These are phyloP conservation scores for Daldinia caldariorum DNA, from an alignment of 495 filamentous ascomycete genomes.

Conservation along the genomic window DNA sequence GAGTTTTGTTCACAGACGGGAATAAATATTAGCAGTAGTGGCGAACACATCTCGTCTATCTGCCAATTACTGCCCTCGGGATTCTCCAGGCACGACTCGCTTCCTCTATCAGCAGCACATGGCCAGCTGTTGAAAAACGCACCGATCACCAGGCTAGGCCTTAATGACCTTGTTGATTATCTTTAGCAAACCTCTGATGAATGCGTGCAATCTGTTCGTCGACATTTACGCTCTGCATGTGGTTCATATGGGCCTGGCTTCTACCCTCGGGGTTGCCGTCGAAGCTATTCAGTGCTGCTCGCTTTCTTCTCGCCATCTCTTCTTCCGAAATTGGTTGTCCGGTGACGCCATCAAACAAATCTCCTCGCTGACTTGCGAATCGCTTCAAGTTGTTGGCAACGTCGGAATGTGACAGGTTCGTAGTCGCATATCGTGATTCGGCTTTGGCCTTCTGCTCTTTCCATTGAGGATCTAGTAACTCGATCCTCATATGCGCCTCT, in stretches of 20 bases:
- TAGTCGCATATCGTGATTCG: conserved; percentile 83
- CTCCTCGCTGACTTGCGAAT: conserved; percentile 88
- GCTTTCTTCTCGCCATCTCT: conserved; percentile 80
- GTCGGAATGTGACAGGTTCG: conserved; percentile 85
- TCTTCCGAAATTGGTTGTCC: conserved; percentile 75
- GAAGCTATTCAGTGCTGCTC: conserved; percentile 70
- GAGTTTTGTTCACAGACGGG: neutral
- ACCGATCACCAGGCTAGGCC: neutral
- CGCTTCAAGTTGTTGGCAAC: conserved; percentile 96
- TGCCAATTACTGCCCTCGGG: neutral
- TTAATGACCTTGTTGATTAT: conserved; percentile 51
- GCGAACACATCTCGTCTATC: neutral
- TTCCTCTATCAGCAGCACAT: conserved; percentile 12
- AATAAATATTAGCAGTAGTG: neutral
- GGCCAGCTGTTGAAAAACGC: conserved; percentile 2
- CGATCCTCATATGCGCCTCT: conserved; percentile 94
- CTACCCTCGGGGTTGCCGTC: conserved; percentile 70
- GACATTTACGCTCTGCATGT: conserved; percentile 71
- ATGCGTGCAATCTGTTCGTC: conserved; percentile 77
- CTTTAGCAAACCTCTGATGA: conserved; percentile 68
- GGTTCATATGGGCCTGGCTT: conserved; percentile 62
- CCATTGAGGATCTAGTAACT: conserved; percentile 94
- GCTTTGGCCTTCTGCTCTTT: conserved; percentile 92
- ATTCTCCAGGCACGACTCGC: neutral
- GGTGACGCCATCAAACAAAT: conserved; percentile 85